Evolutionary conservation across 164 flowering plant genomes (phyloP), one percentile per base, ranked within the genome.

Genomic region (Stephania japonica): DNA sequence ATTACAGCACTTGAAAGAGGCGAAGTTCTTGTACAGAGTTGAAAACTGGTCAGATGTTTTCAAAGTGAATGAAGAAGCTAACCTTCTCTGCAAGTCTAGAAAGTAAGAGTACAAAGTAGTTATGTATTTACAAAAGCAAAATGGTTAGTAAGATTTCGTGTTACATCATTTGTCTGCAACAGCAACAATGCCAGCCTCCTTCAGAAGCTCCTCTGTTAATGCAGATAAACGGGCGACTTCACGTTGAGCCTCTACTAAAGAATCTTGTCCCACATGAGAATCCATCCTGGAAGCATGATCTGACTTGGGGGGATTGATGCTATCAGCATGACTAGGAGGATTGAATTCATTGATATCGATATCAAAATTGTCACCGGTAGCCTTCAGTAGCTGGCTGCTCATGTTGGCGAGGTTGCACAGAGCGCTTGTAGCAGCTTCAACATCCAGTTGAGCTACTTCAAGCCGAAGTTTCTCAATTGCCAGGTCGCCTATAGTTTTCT

Each of bases 401-500:
- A 92, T 78, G 18, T 84, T 87, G 26, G 87, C 82, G 26, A 94
- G 86, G 67, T 85, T 86, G 3, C 78, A 78, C 21, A 94, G 89
- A 11, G 97, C 95, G 70, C 72, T 77, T 1, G 88, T 89, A 44
- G 97, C 98, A 74, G 97, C 94, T 80, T 92, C 94, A 65, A 80
- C 88, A 79, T 92, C 95, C 25, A 94, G 85, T 67, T 87, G 86
- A 70, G 89, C 88, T 43, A 92, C 90, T 77, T 94, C 97, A 9
- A 88, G 80, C 75, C 90, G 86, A 61, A 92, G 97, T 80, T 86
- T 87, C 80, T 94, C 98, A 59, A 85, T 84, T 25, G 87, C 92
- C 78, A 90, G 78, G 72, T 89, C 96, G 0, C 87, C 92, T 4
- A 89, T 59, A 47, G 75, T 87, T 75, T 73, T 87, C 27, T 78